Evolutionary conservation across 1,284 basidiomycete genomes (phyloP), one percentile per base, ranked within the genome.

Genomic region (Apiotrichum gracile): DNA sequence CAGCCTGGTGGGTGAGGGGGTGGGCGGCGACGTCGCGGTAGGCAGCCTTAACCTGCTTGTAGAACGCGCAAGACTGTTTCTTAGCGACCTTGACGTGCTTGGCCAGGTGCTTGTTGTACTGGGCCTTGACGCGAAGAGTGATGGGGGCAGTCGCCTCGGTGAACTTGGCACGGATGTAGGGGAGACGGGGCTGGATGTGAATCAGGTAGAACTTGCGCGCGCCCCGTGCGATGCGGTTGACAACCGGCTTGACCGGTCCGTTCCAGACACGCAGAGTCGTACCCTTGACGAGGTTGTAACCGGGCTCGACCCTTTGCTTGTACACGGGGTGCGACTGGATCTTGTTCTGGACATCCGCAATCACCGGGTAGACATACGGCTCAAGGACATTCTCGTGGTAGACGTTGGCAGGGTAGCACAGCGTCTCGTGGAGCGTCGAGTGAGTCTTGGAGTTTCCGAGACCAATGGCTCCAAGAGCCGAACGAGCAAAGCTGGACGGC

Each of bases 371-470:
- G 33, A 69, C 52, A 45, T 68, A 68, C 0, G 67, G 67, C 46
- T 67, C 51, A 25, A 73, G 62, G 33, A 73, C 58, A 19, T 64
- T 57, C 7, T 54, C 47, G 45, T 69, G 65, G 54, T 73, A 73
- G 16, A 67, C 61, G 55, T 72, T 70, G 24, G 72, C 53, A 9
- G 72, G 72, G 55, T 72, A 71, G 47, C 72, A 73, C 24, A 73
- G 57, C 0, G 63, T 61, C 46, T 67, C 51, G 48, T 71, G 70
- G 0, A 67, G 56, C 21, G 54, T 24, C 10, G 64, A 63, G 38
- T 65, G 58, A 17, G 40, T 22, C 43, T 35, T 19, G 29, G 51
- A 26, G 24, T 52, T 51, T 19, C 44, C 39, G 13, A 68, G 58
- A 9, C 68, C 70, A 14, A 72, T 54, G 5, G 66, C 62, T 19